Conservation (phyloP, 2,329 filamentous ascomycete species). For the Fusarium algeriense region DNA sequence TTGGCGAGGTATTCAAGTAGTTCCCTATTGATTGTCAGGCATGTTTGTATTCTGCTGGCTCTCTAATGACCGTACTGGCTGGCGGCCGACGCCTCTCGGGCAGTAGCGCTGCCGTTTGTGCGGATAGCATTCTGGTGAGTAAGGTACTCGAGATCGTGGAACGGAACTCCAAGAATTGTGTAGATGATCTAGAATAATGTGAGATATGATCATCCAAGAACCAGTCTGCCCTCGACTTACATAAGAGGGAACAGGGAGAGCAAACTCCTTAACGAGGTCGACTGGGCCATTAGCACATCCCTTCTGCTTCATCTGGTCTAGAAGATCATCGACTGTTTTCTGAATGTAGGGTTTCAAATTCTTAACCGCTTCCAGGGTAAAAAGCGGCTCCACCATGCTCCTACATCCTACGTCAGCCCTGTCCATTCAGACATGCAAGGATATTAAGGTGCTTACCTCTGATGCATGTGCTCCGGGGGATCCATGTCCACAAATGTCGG, state of each 20-base stretch:
- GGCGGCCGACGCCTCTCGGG: slow-evolving; percentile 59
- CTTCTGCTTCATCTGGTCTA: slow-evolving; percentile 54
- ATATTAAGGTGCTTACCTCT: slow-evolving; percentile 49
- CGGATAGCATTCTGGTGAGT: slow-evolving; percentile 61
- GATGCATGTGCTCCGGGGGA: slow-evolving; percentile 59
- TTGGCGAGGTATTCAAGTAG: slow-evolving; percentile 59
- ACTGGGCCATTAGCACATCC: slow-evolving; percentile 54
- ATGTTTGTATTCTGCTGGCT: rapidly evolving
- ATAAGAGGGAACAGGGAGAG: slow-evolving; percentile 61
- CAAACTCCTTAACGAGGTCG: slow-evolving; percentile 61
- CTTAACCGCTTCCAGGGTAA: slow-evolving; percentile 55
- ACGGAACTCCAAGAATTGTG: slow-evolving; percentile 62
- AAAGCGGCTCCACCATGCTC: slow-evolving; percentile 60
- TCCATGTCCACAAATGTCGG: slow-evolving; percentile 67
- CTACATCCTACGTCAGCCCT: slow-evolving; percentile 36
- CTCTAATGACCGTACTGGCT: slow-evolving; percentile 51
- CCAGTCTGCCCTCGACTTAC: slow-evolving; percentile 42
- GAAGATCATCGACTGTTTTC: slow-evolving; percentile 58
- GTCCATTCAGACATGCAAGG: rapidly evolving
- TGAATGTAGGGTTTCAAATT: slow-evolving; percentile 60
- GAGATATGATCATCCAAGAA: rapidly evolving
- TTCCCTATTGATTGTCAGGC: slow-evolving; percentile 45
- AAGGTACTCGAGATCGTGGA: slow-evolving; percentile 60
- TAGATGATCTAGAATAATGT: slow-evolving; percentile 58
- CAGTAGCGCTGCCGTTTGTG: slow-evolving; percentile 61